These are phyloP conservation scores for Epicoccum sorghinum DNA, from an alignment of 2,329 filamentous ascomycete species.

Conservation along the genomic window DNA sequence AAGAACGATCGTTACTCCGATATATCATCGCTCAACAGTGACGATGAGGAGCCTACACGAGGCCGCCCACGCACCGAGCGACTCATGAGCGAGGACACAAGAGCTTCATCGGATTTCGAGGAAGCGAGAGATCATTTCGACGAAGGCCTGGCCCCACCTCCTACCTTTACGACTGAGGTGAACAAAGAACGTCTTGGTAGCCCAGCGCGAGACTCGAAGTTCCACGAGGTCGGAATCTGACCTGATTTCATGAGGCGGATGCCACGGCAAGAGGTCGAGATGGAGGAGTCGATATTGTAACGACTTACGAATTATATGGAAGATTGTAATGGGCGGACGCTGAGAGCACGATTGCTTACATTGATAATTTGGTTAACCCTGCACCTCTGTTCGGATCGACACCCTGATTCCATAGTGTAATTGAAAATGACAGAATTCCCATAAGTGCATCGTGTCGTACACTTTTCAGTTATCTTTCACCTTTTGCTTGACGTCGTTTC, in stretches of 20 bases:
- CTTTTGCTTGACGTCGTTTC: no score
- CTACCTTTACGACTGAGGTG: conserved; percentile 42
- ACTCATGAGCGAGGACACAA: conserved; percentile 39
- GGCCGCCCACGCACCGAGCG: conserved; percentile 31
- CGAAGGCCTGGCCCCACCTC: conserved; percentile 50
- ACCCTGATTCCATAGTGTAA: not conserved
- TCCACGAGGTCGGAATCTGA: conserved; percentile 42
- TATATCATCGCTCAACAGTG: conserved; percentile 44
- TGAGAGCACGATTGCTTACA: not conserved
- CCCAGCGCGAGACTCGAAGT: conserved; percentile 42
- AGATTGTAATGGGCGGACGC: conserved; percentile 8
- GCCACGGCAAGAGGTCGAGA: not conserved
- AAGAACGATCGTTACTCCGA: conserved; percentile 32
- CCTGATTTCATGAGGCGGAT: no score
- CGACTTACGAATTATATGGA: not conserved
- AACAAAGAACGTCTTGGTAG: conserved; percentile 37
- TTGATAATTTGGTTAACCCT: conserved; percentile 1
- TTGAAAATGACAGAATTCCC: not conserved
- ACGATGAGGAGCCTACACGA: conserved; percentile 21
- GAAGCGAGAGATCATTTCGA: conserved; percentile 60
- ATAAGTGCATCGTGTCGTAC: no score
- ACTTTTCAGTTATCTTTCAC: no score
- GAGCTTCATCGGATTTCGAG: conserved; percentile 54
- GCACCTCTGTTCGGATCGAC: conserved; percentile 3
- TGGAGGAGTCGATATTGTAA: not conserved